Evolutionary conservation across 2,329 filamentous ascomycete genomes (phyloP).

Genomic region (Sporothrix humicola): DNA sequence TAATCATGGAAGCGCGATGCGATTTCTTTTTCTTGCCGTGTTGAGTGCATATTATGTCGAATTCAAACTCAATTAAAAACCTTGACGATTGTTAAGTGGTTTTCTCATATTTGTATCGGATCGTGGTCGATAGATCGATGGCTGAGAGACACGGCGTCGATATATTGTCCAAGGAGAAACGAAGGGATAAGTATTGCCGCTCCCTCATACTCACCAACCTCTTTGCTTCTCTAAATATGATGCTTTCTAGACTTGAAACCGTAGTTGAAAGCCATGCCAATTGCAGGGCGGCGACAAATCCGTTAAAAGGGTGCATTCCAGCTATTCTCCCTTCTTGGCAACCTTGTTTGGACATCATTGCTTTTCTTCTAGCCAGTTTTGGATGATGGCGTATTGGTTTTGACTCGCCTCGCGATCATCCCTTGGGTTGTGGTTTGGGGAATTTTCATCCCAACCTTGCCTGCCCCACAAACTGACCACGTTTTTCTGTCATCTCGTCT

Average conservation of each 20-base stretch:
- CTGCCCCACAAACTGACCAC: not conserved
- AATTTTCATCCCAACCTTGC: not conserved
- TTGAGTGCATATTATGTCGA: not conserved
- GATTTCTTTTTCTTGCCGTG: slow-evolving; percentile 2
- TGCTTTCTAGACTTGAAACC: not conserved
- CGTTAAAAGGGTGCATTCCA: slow-evolving; percentile 11
- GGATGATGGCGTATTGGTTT: not conserved
- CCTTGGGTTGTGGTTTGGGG: not conserved
- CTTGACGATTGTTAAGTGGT: not conserved
- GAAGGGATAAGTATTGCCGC: not conserved
- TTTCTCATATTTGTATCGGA: not conserved
- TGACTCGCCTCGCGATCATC: not conserved
- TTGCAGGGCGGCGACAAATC: not conserved
- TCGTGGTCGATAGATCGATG: not conserved
- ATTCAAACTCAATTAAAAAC: not conserved
- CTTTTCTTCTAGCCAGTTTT: not conserved
- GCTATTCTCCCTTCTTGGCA: not conserved
- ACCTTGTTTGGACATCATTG: slow-evolving; percentile 6
- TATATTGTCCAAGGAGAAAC: not conserved
- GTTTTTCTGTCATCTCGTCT: not conserved
- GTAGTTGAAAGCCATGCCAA: not conserved
- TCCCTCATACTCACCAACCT: not conserved
- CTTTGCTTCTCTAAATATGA: not conserved
- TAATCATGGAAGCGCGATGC: not conserved
- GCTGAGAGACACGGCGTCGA: not conserved